These are phyloP conservation scores for Phaffomyces opuntiae DNA, from an alignment of 805 yeast species.

Conservation along the genomic window DNA sequence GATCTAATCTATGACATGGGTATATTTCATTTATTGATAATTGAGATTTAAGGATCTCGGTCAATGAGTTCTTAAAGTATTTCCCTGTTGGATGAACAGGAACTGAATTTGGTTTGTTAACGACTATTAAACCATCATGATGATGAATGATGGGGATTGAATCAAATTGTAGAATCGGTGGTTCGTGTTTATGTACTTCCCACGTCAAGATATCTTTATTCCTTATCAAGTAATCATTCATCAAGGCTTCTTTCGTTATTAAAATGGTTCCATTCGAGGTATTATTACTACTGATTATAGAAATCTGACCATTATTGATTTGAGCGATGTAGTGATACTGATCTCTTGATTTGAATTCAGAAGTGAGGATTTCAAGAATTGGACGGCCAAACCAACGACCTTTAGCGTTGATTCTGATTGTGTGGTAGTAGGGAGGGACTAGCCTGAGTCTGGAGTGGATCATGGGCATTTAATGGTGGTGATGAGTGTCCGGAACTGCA, in stretches of 20 bases:
- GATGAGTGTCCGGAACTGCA: neutral
- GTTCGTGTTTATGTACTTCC: conserved; percentile 73
- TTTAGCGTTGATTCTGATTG: conserved; percentile 12
- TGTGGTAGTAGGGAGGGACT: conserved; percentile 58
- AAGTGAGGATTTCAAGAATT: conserved; percentile 13
- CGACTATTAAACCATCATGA: conserved; percentile 58
- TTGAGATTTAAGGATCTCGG: conserved; percentile 69
- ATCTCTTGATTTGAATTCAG: conserved; percentile 17
- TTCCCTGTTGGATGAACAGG: conserved; percentile 97
- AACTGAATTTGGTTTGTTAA: conserved; percentile 89
- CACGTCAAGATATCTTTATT: conserved; percentile 20
- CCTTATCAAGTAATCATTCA: conserved; percentile 10
- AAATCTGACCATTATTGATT: conserved; percentile 7
- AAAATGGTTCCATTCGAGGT: neutral
- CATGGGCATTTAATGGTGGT: neutral
- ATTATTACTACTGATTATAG: conserved; percentile 5
- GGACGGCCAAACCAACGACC: conserved; percentile 21
- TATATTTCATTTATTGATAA: conserved; percentile 22
- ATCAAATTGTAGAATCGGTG: conserved; percentile 29
- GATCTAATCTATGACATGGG: conserved; percentile 81
- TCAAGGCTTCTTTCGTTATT: conserved; percentile 1
- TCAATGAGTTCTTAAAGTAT: conserved; percentile 68
- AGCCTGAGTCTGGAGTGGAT: conserved; percentile 37
- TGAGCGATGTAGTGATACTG: conserved; percentile 8
- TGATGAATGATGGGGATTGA: conserved; percentile 35